A percentile compares a stretch with the other conserved stretches of the same genome.
Conservation (phyloP, 371 early-diverging fungal species). For the Parasitella parasitica region DNA sequence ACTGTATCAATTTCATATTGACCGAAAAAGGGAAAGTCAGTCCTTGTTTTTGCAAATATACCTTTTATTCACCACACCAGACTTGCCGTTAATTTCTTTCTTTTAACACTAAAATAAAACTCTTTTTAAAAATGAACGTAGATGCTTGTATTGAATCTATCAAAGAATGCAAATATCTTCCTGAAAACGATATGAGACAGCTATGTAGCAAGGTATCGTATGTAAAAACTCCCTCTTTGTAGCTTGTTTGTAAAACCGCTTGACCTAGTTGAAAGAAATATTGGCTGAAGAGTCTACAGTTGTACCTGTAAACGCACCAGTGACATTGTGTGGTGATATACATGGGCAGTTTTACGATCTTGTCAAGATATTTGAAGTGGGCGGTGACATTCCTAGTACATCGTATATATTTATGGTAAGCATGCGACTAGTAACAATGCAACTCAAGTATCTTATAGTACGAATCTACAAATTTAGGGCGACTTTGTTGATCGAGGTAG, state of each 20-base stretch:
- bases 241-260: not conserved
- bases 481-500: conserved; percentile 99
- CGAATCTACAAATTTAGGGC: conserved; percentile 55
- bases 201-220: conserved; percentile 85
- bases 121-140: conserved; percentile 48
- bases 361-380: conserved; percentile 96
- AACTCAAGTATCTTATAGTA: not conserved
- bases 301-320: conserved; percentile 92
- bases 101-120: not conserved
- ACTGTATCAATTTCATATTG: too few relatives aligned
- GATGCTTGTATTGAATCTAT: conserved; percentile 56
- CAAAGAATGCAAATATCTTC: conserved; percentile 84
- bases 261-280: conserved; percentile 80
- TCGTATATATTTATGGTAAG: conserved; percentile 96
- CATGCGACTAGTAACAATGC: not conserved
- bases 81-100: not conserved
- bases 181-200: conserved; percentile 93
- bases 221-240: conserved; percentile 1
- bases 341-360: conserved; percentile 99
- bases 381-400: conserved; percentile 94
- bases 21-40: not conserved
- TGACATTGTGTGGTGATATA: conserved; percentile 97
- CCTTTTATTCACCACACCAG: not conserved
- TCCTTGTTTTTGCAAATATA: not conserved
- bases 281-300: conserved; percentile 95